phyloP scores from a whole-genome alignment of 495 filamentous ascomycete genomes.

The Lophiostoma macrostomum region DNA sequence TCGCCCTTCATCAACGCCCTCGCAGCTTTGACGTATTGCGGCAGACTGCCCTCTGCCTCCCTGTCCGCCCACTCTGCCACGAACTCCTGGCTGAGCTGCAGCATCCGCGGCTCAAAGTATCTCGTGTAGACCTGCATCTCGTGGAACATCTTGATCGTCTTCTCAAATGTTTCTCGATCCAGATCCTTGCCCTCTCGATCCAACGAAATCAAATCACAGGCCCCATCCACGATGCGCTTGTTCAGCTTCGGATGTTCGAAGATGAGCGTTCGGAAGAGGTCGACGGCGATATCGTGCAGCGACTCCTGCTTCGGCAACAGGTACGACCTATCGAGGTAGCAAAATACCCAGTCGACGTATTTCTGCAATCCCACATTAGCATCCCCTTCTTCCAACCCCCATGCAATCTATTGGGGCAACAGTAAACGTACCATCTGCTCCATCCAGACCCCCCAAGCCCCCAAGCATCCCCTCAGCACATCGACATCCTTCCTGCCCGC shows the following conservation, averaged over 20 bases:
- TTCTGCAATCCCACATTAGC: constrained; percentile 46
- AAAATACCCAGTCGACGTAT: constrained; percentile 80
- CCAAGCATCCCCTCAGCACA: constrained; percentile 60
- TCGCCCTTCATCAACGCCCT: constrained; percentile 66
- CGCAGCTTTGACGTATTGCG: constrained; percentile 67
- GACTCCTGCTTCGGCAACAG: constrained; percentile 63
- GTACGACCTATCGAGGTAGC: constrained; percentile 86
- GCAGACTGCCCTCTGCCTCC: constrained; percentile 54
- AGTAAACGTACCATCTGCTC: constrained; percentile 61
- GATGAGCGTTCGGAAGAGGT: constrained; percentile 55
- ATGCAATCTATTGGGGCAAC: too few relatives aligned
- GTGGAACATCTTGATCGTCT: constrained; percentile 76
- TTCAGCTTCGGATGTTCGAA: constrained; percentile 53
- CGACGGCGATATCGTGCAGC: constrained; percentile 57
- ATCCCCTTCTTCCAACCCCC: neutral
- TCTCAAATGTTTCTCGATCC: constrained; percentile 58
- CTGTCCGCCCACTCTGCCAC: constrained; percentile 63
- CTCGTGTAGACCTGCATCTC: constrained; percentile 72
- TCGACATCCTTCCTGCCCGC: constrained; percentile 57
- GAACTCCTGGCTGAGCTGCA: constrained; percentile 62
- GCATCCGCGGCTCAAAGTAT: constrained; percentile 73
- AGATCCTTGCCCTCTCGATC: constrained; percentile 58
- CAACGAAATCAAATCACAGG: constrained; percentile 71
- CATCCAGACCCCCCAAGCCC: constrained; percentile 76
- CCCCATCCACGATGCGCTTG: constrained; percentile 61